These are phyloP conservation scores for Besnoitia besnoiti DNA, from an alignment of 169 alveolate genomes.

Conservation along the genomic window DNA sequence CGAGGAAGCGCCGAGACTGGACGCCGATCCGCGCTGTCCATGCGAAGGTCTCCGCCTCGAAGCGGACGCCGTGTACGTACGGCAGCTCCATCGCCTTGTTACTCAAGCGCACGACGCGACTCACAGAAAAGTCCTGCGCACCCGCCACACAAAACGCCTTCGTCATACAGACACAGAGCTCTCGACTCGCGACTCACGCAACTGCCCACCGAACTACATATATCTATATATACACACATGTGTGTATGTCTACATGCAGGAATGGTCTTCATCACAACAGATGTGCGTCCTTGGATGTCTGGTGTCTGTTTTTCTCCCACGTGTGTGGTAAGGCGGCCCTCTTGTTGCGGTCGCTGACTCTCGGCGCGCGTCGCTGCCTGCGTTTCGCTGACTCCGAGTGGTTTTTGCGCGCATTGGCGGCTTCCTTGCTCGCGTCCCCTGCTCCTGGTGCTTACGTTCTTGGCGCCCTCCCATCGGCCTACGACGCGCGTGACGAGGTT, in stretches of 20 bases:
- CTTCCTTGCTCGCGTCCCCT: too few species aligned
- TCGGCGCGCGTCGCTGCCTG: too few species aligned
- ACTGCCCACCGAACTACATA: neutral
- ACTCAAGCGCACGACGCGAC: conserved; percentile 64
- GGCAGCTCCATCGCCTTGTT: conserved; percentile 69
- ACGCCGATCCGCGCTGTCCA: conserved; percentile 67
- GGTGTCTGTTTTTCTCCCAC: too few species aligned
- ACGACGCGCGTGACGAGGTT: conserved; percentile 50
- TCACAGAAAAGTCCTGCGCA: conserved; percentile 59
- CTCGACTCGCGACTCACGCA: too few species aligned
- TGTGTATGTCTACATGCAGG: neutral
- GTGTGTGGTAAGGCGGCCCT: too few species aligned
- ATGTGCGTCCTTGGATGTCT: too few species aligned
- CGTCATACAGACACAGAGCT: too few species aligned
- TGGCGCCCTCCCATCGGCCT: too few species aligned
- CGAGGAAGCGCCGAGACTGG: conserved; percentile 65
- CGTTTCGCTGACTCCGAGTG: too few species aligned
- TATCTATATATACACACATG: neutral
- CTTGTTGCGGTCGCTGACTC: too few species aligned
- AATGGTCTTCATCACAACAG: neutral
- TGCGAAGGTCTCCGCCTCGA: conserved; percentile 66
- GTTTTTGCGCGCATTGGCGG: too few species aligned
- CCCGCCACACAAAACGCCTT: neutral
- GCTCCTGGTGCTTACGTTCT: too few species aligned
- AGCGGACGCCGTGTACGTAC: conserved; percentile 70